Evolutionary conservation across 2,329 filamentous ascomycete genomes (phyloP).

Genomic region (Apiospora sp.): DNA sequence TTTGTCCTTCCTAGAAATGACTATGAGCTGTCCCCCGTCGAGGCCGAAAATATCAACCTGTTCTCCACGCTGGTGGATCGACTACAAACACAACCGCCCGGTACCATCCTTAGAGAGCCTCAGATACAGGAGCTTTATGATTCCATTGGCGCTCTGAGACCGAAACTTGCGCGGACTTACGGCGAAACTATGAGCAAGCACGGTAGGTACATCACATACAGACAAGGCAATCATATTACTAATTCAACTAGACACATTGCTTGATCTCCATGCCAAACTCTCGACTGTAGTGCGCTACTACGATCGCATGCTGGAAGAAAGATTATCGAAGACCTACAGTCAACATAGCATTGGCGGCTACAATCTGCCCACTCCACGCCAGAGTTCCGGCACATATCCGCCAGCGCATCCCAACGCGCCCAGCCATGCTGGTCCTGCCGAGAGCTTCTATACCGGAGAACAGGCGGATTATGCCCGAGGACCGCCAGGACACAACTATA

Average conservation of each 20-base stretch:
- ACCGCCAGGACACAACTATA: constrained; percentile 61
- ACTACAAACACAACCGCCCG: constrained; percentile 91
- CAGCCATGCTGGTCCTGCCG: constrained; percentile 62
- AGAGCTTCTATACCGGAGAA: constrained; percentile 84
- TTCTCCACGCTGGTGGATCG: constrained; percentile 95
- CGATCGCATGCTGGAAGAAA: constrained; percentile 96
- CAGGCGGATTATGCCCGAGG: constrained; percentile 57
- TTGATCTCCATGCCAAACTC: constrained; percentile 93
- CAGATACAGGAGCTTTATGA: constrained; percentile 99
- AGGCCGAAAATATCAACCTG: constrained; percentile 97
- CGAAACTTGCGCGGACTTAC: constrained; percentile 93
- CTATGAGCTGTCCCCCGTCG: constrained; percentile 90
- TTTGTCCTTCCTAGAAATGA: constrained; percentile 82
- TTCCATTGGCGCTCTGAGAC: constrained; percentile 90
- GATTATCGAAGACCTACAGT: constrained; percentile 89
- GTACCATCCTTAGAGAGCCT: constrained; percentile 94
- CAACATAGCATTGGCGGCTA: constrained; percentile 78
- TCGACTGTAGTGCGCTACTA: constrained; percentile 98
- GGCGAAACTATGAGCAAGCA: constrained; percentile 99
- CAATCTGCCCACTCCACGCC: constrained; percentile 59
- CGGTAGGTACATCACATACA: constrained; percentile 60
- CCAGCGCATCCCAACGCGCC: constrained; percentile 66
- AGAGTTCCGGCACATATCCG: constrained; percentile 72
- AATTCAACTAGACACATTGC: constrained; percentile 75
- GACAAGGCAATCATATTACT: constrained; percentile 36